A percentile compares a stretch with the other conserved stretches of the same genome.
phyloP scores from a whole-genome alignment of 2,329 filamentous ascomycete genomes.

The Colletotrichum sp. region DNA sequence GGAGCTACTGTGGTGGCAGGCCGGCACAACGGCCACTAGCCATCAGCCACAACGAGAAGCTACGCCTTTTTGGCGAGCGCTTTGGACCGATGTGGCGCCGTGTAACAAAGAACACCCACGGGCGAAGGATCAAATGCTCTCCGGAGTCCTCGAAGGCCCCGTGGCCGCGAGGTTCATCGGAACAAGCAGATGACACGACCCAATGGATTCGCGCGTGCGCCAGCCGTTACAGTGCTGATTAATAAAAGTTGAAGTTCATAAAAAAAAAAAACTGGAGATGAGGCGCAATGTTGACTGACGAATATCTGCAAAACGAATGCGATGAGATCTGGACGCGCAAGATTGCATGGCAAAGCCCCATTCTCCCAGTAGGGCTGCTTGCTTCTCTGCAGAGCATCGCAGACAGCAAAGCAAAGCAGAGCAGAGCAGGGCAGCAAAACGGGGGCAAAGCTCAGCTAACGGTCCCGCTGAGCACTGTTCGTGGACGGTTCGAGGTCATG shows the following conservation, averaged over 20 bases:
- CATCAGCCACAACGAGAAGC: background rate
- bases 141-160: slow-evolving; percentile 12
- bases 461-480: background rate
- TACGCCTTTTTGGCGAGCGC: background rate
- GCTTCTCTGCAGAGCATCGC: background rate
- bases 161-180: background rate
- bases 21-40: slow-evolving; percentile 1
- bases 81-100: background rate
- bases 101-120: background rate
- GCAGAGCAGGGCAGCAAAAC: background rate
- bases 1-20: background rate
- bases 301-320: background rate
- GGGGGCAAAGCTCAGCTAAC: background rate
- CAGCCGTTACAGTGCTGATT: slow-evolving; percentile 12
- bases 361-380: background rate
- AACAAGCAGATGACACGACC: slow-evolving; percentile 3
- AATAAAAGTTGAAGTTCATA: background rate
- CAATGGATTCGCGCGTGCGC: background rate
- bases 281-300: background rate
- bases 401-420: background rate
- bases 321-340: background rate
- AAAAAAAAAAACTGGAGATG: background rate
- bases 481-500: background rate
- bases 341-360: background rate
- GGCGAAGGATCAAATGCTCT: background rate